These are phyloP conservation scores for Babesia sp. DNA, from an alignment of 169 alveolate genomes.

Conservation along the genomic window DNA sequence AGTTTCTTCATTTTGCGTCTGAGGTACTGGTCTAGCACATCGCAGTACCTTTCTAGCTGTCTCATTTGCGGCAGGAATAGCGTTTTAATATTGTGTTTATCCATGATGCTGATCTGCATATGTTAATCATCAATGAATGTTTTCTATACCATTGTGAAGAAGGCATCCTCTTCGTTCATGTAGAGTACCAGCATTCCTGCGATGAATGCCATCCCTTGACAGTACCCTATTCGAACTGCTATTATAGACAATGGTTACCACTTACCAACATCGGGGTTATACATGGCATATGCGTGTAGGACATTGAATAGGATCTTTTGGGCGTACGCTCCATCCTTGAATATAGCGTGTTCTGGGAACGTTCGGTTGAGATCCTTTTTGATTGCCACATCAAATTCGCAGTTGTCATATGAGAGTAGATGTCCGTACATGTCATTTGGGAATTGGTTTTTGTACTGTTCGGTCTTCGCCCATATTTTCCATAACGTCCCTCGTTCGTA, in stretches of 20 bases:
- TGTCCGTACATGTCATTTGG: constrained; percentile 27
- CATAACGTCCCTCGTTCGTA: constrained; percentile 32
- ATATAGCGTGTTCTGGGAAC: constrained; percentile 18
- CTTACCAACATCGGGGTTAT: constrained; percentile 68
- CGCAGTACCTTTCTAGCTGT: constrained; percentile 78
- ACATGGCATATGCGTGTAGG: constrained; percentile 69
- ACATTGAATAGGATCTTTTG: constrained; percentile 66
- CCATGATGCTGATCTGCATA: constrained; percentile 70
- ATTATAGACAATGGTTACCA: neutral
- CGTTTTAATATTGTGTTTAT: constrained; percentile 74
- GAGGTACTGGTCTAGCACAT: constrained; percentile 71
- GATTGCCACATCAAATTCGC: constrained; percentile 20
- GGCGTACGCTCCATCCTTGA: constrained; percentile 5
- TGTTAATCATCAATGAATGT: neutral
- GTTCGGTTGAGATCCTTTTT: constrained; percentile 33
- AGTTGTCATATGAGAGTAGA: neutral
- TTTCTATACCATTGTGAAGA: constrained; percentile 65
- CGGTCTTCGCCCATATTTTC: constrained; percentile 31
- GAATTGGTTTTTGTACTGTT: neutral
- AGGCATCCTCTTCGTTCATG: constrained; percentile 84
- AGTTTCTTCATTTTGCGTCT: constrained; percentile 65
- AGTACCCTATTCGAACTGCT: constrained; percentile 69
- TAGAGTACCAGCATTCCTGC: constrained; percentile 78
- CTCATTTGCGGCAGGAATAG: constrained; percentile 81
- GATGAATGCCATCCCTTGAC: constrained; percentile 84